A percentile compares a stretch with the other conserved stretches of the same genome.
These are phyloP conservation scores for Kuraishia piskuri DNA, from an alignment of 805 yeast genomes.

Conservation along the genomic window DNA sequence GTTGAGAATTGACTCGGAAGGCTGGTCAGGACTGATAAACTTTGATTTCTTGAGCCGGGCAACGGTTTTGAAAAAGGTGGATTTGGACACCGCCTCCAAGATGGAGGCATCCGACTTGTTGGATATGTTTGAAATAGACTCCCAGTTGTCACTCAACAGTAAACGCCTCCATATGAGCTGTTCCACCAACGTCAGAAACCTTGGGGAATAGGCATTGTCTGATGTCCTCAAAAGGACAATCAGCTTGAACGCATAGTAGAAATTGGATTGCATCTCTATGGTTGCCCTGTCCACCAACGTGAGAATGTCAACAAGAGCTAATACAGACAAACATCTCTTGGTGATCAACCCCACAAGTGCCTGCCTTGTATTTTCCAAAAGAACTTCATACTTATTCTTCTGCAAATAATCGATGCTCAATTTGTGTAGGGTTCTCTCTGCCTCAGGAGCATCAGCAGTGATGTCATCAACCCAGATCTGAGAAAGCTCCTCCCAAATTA, in stretches of 20 bases:
- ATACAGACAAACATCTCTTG: slow-evolving; percentile 29
- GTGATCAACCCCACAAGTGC: slow-evolving; percentile 23
- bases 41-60: slow-evolving; percentile 5
- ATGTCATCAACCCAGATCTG: slow-evolving; percentile 15
- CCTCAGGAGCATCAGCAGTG: slow-evolving; percentile 8
- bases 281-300: slow-evolving; percentile 33
- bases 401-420: slow-evolving; percentile 9
- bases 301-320: slow-evolving; percentile 39
- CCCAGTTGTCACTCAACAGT: slow-evolving; percentile 46
- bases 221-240: slow-evolving; percentile 32
- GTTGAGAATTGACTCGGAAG: slow-evolving; percentile 3
- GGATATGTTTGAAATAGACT: slow-evolving; percentile 21
- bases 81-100: slow-evolving; percentile 8
- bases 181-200: slow-evolving; percentile 12
- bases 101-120: slow-evolving; percentile 1
- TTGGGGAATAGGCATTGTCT: slow-evolving; percentile 9
- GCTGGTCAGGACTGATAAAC: slow-evolving; percentile 1
- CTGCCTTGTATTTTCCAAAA: slow-evolving; percentile 9
- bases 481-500: slow-evolving; percentile 10
- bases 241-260: slow-evolving; percentile 41
- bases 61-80: slow-evolving; percentile 22
- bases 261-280: slow-evolving; percentile 19
- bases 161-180: slow-evolving; percentile 52
- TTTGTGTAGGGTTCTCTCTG: slow-evolving; percentile 10
- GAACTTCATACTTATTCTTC: slow-evolving; percentile 11